phyloP scores from a whole-genome alignment of 2,329 filamentous ascomycete genomes.

The Scedosporium apiospermum region DNA sequence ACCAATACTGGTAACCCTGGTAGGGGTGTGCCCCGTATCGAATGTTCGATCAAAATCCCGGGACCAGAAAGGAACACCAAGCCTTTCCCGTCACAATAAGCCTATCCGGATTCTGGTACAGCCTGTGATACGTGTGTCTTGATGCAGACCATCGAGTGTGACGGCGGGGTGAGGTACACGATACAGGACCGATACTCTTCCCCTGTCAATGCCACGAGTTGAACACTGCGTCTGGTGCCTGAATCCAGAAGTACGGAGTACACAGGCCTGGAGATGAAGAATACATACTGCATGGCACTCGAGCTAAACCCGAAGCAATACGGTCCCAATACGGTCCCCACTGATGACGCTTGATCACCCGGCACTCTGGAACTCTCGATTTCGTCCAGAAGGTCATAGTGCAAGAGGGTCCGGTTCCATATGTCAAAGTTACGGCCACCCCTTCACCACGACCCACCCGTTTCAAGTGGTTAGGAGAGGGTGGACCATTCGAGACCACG shows the following conservation, averaged over 20 bases:
- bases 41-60: neutral
- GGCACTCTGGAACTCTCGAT: neutral
- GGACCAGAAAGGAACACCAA: neutral
- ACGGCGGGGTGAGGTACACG: neutral
- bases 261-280: no score
- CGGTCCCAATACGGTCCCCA: neutral
- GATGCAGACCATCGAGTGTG: neutral
- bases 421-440: neutral
- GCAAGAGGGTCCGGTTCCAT: no score
- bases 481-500: neutral
- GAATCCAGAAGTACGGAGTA: no score
- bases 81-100: neutral
- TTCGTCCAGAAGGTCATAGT: neutral
- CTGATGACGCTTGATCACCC: neutral
- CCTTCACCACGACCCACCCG: neutral
- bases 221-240: neutral
- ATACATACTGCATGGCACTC: no score
- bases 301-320: no score
- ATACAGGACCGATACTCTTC: neutral
- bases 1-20: neutral
- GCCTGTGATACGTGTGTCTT: neutral
- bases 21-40: neutral
- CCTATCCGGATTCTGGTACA: neutral
- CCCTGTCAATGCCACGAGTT: neutral
- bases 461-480: neutral